Percentiles rank a stretch among this genome's conserved stretches.
These are phyloP conservation scores for Hymenoscyphus infarciens DNA, from an alignment of 2,329 filamentous ascomycete genomes.

Conservation along the genomic window DNA sequence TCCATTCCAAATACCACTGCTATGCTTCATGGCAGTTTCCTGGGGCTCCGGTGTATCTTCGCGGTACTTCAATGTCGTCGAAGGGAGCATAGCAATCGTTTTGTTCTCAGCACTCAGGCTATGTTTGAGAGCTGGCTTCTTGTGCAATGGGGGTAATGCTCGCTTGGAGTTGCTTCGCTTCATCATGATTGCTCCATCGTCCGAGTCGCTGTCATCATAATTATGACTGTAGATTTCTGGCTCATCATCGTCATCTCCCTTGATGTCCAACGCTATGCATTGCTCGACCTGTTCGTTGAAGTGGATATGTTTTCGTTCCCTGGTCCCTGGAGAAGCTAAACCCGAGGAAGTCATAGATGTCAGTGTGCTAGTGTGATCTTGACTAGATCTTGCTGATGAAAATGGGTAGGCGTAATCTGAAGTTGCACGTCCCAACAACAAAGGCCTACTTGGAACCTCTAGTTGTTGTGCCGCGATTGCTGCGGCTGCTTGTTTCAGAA, in stretches of 20 bases:
- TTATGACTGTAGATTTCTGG: constrained; percentile 35
- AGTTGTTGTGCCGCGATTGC: constrained; percentile 40
- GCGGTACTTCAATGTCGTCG: constrained; percentile 61
- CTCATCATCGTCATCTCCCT: constrained; percentile 72
- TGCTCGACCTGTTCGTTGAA: constrained; percentile 96
- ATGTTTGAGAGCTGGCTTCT: constrained; percentile 39
- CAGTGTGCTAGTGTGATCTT: constrained; percentile 57
- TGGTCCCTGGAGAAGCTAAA: constrained; percentile 54
- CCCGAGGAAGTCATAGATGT: constrained; percentile 70
- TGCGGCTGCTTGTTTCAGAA: constrained; percentile 65
- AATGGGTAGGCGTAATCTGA: constrained; percentile 69
- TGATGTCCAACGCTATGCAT: constrained; percentile 88
- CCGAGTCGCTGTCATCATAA: constrained; percentile 57
- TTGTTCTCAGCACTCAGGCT: constrained; percentile 57
- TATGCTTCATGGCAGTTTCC: constrained; percentile 61
- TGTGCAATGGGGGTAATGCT: constrained; percentile 38
- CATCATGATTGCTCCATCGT: constrained; percentile 60
- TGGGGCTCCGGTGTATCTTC: constrained; percentile 59
- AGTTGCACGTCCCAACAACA: constrained; percentile 55
- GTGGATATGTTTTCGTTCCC: constrained; percentile 85
- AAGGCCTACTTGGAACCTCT: constrained; percentile 44
- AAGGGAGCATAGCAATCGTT: constrained; percentile 64
- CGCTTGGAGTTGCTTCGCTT: constrained; percentile 62
- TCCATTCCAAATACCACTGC: constrained; percentile 43
- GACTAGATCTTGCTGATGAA: constrained; percentile 53